These are phyloP conservation scores for Ilyonectria destructans DNA, from an alignment of 2,329 filamentous ascomycete genomes.

Conservation along the genomic window DNA sequence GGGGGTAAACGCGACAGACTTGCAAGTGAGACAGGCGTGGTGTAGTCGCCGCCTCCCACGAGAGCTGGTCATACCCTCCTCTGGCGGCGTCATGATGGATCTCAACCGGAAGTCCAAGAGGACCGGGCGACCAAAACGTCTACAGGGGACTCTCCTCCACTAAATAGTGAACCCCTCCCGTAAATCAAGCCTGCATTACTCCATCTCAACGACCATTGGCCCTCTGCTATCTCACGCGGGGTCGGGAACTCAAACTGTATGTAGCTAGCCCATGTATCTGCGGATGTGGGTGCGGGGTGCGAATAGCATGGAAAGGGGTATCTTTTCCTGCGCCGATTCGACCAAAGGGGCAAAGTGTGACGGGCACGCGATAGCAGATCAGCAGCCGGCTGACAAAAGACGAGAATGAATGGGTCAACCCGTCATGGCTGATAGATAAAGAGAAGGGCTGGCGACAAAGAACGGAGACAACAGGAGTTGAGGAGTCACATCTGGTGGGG, in stretches of 20 bases:
- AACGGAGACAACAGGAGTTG: not conserved
- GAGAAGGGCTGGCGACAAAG: not conserved
- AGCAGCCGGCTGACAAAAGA: not conserved
- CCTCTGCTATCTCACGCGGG: not conserved
- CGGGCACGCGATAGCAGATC: not conserved
- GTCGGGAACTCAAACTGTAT: not conserved
- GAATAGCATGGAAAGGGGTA: not conserved
- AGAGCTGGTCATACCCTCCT: conserved; percentile 47
- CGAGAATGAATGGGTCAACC: not conserved
- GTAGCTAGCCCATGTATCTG: not conserved
- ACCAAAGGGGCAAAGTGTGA: conserved; percentile 1
- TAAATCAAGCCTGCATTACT: conserved; percentile 11
- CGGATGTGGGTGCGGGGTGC: not conserved
- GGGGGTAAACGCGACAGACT: conserved; percentile 52
- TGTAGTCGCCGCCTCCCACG: conserved; percentile 59
- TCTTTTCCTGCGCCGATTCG: not conserved
- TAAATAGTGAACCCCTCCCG: conserved; percentile 30
- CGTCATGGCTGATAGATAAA: not conserved
- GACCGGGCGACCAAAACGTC: not conserved
- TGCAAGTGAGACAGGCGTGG: conserved; percentile 64
- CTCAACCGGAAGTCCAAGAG: not conserved
- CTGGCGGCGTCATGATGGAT: conserved; percentile 52
- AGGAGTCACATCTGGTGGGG: too few species aligned
- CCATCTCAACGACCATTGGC: not conserved
- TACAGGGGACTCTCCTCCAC: not conserved